These are phyloP conservation scores for Amyloporia xantha DNA, from an alignment of 768 basidiomycete species.

Conservation along the genomic window DNA sequence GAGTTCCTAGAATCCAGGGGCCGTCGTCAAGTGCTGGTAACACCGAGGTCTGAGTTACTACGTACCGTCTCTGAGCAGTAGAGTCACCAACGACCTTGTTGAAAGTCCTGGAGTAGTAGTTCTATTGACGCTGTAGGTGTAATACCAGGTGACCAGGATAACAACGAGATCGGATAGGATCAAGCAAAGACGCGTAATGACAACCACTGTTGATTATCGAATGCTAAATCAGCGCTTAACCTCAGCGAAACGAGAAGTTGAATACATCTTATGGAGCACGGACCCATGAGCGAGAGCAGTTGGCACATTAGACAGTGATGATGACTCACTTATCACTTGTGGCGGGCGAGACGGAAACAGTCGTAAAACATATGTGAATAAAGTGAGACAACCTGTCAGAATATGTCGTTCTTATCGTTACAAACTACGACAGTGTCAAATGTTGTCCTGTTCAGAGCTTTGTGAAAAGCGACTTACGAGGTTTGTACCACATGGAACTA, in stretches of 20 bases:
- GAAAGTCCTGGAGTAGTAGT: background rate
- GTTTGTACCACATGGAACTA: constrained; percentile 4
- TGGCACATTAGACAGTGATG: background rate
- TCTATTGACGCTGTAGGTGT: background rate
- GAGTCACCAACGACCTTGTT: background rate
- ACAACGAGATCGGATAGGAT: constrained; percentile 6
- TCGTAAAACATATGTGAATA: background rate
- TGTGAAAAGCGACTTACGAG: constrained; percentile 1
- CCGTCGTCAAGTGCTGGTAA: background rate
- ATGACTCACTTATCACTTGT: background rate
- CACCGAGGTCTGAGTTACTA: background rate
- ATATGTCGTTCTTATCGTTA: background rate
- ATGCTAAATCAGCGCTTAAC: background rate
- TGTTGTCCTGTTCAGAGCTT: background rate
- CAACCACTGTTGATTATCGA: background rate
- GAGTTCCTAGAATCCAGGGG: constrained; percentile 6
- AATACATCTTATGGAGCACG: background rate
- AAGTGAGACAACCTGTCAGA: background rate
- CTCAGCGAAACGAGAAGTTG: background rate
- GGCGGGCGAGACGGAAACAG: background rate
- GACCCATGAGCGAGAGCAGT: background rate
- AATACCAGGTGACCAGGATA: constrained; percentile 4
- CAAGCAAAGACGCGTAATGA: background rate
- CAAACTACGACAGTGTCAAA: background rate
- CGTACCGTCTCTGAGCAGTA: constrained; percentile 9